These are phyloP conservation scores for Aspergillus fischeri DNA, from an alignment of 2,329 filamentous ascomycete genomes.

Conservation along the genomic window DNA sequence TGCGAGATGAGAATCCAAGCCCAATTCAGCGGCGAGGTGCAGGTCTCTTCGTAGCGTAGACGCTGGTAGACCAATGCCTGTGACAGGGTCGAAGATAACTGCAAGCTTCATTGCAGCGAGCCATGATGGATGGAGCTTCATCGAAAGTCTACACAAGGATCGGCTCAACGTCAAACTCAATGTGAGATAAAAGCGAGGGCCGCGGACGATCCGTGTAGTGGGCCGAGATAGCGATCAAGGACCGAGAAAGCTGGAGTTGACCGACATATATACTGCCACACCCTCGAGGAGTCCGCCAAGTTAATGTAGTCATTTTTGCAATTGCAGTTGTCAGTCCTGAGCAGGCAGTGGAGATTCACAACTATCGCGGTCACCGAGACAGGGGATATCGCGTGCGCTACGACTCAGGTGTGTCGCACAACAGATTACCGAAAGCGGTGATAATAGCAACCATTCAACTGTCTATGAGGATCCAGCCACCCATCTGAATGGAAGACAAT, in stretches of 20 bases:
- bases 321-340: neutral
- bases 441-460: neutral
- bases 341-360: neutral
- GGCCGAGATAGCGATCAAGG: too few species aligned
- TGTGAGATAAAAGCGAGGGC: neutral
- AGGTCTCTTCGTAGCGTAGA: conserved; percentile 13
- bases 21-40: conserved; percentile 17
- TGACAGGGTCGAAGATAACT: conserved; percentile 8
- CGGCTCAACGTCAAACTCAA: neutral
- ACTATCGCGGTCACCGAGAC: neutral
- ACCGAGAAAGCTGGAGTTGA: neutral
- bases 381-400: conserved; percentile 10
- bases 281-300: neutral
- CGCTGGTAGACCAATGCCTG: conserved; percentile 12
- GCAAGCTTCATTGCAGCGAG: neutral
- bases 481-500: neutral
- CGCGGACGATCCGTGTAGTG: too few species aligned
- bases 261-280: neutral
- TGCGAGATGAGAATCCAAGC: conserved; percentile 14
- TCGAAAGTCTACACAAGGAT: neutral
- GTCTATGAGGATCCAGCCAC: neutral
- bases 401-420: conserved; percentile 1
- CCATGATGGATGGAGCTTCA: neutral
- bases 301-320: neutral
- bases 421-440: conserved; percentile 3